Percentiles rank a stretch among this genome's conserved stretches.
Evolutionary conservation across 192 early-diverging fungal genomes (phyloP).

Genomic region (Chytriomyces sp.): DNA sequence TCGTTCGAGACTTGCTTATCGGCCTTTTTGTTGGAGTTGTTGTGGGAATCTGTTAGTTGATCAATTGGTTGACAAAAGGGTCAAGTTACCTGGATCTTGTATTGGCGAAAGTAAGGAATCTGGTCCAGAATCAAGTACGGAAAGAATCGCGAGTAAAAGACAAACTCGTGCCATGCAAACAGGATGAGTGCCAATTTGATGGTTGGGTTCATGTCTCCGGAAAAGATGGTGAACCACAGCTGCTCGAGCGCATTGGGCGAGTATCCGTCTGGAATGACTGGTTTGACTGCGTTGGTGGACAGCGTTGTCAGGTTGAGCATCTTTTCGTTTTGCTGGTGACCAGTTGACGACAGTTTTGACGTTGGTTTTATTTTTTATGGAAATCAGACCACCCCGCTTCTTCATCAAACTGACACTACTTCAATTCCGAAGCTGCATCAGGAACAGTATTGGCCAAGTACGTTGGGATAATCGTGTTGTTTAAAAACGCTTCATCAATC

Average conservation of each 20-base stretch:
- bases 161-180: constrained; percentile 87
- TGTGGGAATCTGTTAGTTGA: background rate
- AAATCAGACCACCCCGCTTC: background rate
- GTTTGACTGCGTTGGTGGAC: background rate
- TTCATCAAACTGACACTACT: background rate
- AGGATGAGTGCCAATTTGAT: constrained; percentile 62
- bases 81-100: constrained; percentile 85
- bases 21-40: background rate
- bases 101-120: constrained; percentile 84
- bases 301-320: constrained; percentile 13
- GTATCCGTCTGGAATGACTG: constrained; percentile 25
- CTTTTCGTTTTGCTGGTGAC: background rate
- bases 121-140: constrained; percentile 85
- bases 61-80: background rate
- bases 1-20: constrained; percentile 42
- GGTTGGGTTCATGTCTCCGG: constrained; percentile 36
- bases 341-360: background rate
- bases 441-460: background rate
- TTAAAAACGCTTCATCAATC: constrained; percentile 24
- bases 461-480: constrained; percentile 16
- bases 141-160: constrained; percentile 91
- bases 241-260: constrained; percentile 19
- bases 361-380: background rate
- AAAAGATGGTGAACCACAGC: constrained; percentile 45
- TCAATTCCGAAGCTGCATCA: background rate